Conservation (phyloP, 2,329 filamentous ascomycete genomes). For the Ascochyta lentis region DNA sequence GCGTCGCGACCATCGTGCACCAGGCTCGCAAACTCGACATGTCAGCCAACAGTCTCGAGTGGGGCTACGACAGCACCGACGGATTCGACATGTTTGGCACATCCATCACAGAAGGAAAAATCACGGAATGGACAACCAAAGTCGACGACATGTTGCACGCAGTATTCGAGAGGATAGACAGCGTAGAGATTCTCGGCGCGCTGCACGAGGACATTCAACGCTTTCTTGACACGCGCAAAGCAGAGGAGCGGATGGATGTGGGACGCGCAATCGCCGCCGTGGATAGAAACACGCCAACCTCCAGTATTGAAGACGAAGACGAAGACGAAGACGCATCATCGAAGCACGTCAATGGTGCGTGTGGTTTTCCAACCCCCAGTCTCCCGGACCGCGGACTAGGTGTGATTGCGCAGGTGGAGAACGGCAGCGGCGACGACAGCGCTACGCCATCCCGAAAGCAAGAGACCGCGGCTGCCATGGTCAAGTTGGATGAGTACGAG, state of each 20-base stretch:
- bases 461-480: no score
- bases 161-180: slow-evolving; percentile 14
- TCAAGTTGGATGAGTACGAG: neutral
- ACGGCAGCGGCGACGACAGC: neutral
- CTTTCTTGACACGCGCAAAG: slow-evolving; percentile 1
- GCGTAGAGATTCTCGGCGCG: slow-evolving; percentile 13
- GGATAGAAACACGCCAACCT: neutral
- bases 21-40: slow-evolving; percentile 28
- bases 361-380: no score
- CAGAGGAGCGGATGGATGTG: neutral
- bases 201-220: slow-evolving; percentile 27
- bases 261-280: neutral
- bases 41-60: slow-evolving; percentile 27
- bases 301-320: neutral
- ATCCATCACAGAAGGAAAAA: slow-evolving; percentile 1
- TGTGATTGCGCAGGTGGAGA: neutral
- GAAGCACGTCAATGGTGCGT: no score
- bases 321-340: neutral
- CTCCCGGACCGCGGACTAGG: neutral
- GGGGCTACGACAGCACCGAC: slow-evolving; percentile 20
- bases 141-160: slow-evolving; percentile 23
- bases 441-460: neutral
- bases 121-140: slow-evolving; percentile 24
- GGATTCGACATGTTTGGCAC: slow-evolving; percentile 21
- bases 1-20: slow-evolving; percentile 9